phyloP scores from a whole-genome alignment of 768 basidiomycete species.

The Lactarius vividus region DNA sequence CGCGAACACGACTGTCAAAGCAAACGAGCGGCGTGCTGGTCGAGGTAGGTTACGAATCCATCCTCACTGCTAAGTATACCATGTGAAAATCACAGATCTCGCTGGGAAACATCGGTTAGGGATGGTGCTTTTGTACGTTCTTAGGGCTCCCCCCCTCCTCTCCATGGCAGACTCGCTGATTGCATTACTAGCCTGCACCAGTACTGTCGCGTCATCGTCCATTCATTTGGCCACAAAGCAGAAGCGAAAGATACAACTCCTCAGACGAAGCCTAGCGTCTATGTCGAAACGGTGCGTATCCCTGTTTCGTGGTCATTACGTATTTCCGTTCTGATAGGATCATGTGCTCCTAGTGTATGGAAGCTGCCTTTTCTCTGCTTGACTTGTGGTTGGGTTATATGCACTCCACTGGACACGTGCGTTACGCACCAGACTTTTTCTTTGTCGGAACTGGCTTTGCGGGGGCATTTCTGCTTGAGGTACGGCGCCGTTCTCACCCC shows the following conservation, averaged over 20 bases:
- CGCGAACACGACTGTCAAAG: constrained; percentile 19
- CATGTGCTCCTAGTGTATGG: constrained; percentile 19
- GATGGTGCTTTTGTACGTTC: constrained; percentile 24
- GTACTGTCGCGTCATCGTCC: constrained; percentile 26
- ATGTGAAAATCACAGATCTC: constrained; percentile 10
- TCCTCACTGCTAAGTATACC: not conserved
- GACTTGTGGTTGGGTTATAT: constrained; percentile 21
- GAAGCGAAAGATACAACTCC: constrained; percentile 4
- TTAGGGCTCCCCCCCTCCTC: not conserved
- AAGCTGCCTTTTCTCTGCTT: constrained; percentile 21
- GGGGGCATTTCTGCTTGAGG: constrained; percentile 26
- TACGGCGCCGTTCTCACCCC: not conserved
- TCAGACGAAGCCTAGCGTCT: constrained; percentile 10
- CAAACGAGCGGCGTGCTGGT: constrained; percentile 6
- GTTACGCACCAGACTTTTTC: constrained; percentile 28
- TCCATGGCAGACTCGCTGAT: not conserved
- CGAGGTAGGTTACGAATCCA: constrained; percentile 3
- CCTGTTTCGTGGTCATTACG: not conserved
- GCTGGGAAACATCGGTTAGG: constrained; percentile 17
- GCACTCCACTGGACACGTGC: constrained; percentile 17
- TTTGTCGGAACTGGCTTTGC: constrained; percentile 27
- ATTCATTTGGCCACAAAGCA: constrained; percentile 26
- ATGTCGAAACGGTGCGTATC: constrained; percentile 17
- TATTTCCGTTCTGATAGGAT: not conserved
- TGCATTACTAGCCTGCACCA: constrained; percentile 14